phyloP scores from a whole-genome alignment of 306 rosid species.

The Herpetospermum pedunculosum region DNA sequence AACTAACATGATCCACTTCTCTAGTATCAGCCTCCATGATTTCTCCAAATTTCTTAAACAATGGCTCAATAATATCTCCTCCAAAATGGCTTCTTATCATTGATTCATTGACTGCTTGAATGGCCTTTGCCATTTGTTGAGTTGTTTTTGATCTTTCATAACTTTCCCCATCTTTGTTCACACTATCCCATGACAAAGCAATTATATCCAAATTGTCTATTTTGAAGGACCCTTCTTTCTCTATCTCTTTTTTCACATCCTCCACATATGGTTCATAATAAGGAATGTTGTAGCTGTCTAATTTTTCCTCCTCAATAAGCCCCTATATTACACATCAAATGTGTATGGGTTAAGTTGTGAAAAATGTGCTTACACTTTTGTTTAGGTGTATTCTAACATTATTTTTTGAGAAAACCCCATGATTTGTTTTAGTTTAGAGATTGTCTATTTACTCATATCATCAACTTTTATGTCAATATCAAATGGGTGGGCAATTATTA shows the following conservation, averaged over 20 bases:
- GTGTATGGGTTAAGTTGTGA: background rate
- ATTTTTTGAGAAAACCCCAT: too few species aligned
- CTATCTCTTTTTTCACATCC: slow-evolving; percentile 28
- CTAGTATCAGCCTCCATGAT: slow-evolving; percentile 8
- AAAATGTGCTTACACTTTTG: too few species aligned
- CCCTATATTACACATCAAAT: slow-evolving; percentile 8
- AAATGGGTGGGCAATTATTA: too few species aligned
- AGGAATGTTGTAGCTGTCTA: slow-evolving; percentile 29
- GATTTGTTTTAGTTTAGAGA: too few species aligned
- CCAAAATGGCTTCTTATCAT: slow-evolving; percentile 22
- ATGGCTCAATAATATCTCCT: slow-evolving; percentile 16
- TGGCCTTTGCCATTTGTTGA: slow-evolving; percentile 15
- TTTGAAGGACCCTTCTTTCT: slow-evolving; percentile 30
- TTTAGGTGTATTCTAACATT: too few species aligned
- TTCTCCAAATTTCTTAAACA: slow-evolving; percentile 20
- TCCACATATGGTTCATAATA: slow-evolving; percentile 15
- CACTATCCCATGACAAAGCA: slow-evolving; percentile 22
- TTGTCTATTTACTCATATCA: too few species aligned
- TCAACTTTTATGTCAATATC: too few species aligned
- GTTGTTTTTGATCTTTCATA: background rate
- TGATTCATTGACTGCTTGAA: slow-evolving; percentile 25
- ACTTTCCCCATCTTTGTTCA: background rate
- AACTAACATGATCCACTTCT: slow-evolving; percentile 6
- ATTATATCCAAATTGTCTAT: slow-evolving; percentile 11
- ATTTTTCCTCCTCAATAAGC: slow-evolving; percentile 22